A percentile compares a stretch with the other conserved stretches of the same genome.
Conservation (phyloP, 2,329 filamentous ascomycete species). For the Claviceps fusiformis region DNA sequence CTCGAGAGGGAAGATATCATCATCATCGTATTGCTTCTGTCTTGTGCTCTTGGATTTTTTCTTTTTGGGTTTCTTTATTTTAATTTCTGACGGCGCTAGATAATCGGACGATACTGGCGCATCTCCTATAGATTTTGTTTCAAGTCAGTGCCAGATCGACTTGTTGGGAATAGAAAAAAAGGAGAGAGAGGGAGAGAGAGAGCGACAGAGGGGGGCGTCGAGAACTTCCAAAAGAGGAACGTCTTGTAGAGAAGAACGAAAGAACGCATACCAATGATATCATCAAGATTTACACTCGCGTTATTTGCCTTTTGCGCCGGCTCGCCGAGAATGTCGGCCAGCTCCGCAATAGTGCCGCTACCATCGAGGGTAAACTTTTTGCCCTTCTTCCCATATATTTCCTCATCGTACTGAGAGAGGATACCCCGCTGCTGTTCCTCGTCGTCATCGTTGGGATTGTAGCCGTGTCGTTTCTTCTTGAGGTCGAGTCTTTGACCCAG, state of each 20-base stretch:
- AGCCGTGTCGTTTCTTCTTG: slow-evolving; percentile 81
- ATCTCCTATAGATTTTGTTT: slow-evolving; percentile 9
- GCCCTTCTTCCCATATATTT: slow-evolving; percentile 78
- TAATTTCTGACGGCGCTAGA: slow-evolving; percentile 71
- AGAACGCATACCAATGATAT: slow-evolving; percentile 40
- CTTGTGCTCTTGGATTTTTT: slow-evolving; percentile 71
- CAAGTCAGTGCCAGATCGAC: not conserved
- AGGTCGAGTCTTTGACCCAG: slow-evolving; percentile 64
- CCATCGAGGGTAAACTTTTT: slow-evolving; percentile 82
- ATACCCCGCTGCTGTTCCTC: slow-evolving; percentile 53
- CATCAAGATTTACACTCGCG: slow-evolving; percentile 68
- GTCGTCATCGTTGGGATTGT: slow-evolving; percentile 69
- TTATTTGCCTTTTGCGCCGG: slow-evolving; percentile 44
- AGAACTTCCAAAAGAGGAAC: too few species aligned
- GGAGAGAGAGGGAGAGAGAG: too few species aligned
- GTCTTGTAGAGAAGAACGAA: too few species aligned
- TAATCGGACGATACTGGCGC: slow-evolving; percentile 59
- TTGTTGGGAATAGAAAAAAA: too few species aligned
- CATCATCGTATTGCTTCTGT: slow-evolving; percentile 52
- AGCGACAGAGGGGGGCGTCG: too few species aligned
- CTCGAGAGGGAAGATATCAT: slow-evolving; percentile 40
- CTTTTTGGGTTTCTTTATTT: slow-evolving; percentile 91
- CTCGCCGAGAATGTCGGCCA: slow-evolving; percentile 40
- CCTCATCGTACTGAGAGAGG: slow-evolving; percentile 87
- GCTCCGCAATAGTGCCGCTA: slow-evolving; percentile 54